These are phyloP conservation scores for Phoenix dactylifera DNA, from an alignment of 176 grass and related monocot species.

Conservation along the genomic window DNA sequence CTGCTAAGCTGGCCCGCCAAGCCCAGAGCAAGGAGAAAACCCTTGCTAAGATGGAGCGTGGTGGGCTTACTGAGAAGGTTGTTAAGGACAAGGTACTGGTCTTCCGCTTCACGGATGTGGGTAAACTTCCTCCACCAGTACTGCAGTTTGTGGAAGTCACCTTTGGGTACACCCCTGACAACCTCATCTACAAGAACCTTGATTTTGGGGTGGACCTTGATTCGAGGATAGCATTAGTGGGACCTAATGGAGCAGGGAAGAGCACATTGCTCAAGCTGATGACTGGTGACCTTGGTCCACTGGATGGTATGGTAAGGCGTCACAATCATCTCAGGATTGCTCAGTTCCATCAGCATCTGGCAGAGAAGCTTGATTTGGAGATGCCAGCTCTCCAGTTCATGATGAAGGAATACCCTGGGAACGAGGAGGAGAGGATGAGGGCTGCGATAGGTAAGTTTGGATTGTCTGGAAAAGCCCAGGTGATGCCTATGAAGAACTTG, in stretches of 20 bases:
- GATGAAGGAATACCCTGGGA: constrained; percentile 21
- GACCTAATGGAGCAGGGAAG: constrained; percentile 28
- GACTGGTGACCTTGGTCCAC: constrained; percentile 9
- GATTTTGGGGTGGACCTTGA: constrained; percentile 24
- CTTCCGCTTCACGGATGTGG: constrained; percentile 24
- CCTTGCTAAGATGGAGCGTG: constrained; percentile 29
- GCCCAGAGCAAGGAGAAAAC: constrained; percentile 31
- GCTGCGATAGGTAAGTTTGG: constrained; percentile 26
- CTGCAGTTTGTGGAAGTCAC: constrained; percentile 20
- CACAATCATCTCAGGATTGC: constrained; percentile 28
- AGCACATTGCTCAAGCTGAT: constrained; percentile 25
- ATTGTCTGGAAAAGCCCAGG: constrained; percentile 18
- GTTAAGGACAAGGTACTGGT: constrained; percentile 20
- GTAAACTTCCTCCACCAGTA: constrained; percentile 21
- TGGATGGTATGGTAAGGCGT: constrained; percentile 19
- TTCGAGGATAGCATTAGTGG: constrained; percentile 21
- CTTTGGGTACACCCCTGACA: constrained; percentile 24
- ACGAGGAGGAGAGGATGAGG: constrained; percentile 24
- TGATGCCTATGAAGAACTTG: constrained; percentile 24
- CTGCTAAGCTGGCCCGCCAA: constrained; percentile 25
- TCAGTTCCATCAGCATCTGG: constrained; percentile 25
- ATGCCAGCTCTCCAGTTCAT: constrained; percentile 18
- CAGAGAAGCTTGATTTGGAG: constrained; percentile 21
- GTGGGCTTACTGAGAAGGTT: constrained; percentile 22
- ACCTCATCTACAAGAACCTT: constrained; percentile 20